phyloP scores from a whole-genome alignment of 164 flowering plant species.

The Vitis rotundifolia region DNA sequence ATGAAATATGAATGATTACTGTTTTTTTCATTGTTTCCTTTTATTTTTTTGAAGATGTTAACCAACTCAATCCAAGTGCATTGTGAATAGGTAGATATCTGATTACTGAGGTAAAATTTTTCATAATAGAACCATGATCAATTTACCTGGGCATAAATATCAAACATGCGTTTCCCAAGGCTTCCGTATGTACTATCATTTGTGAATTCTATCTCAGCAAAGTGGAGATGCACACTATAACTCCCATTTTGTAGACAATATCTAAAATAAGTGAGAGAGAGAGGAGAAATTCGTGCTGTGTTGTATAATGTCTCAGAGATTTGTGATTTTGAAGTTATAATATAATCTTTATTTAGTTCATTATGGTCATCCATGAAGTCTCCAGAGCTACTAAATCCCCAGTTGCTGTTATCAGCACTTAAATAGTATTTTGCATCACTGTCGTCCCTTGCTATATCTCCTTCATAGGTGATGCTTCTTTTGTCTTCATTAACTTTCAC shows the following conservation, averaged over 20 bases:
- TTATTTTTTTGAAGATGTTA: not conserved
- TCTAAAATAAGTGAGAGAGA: constrained; percentile 58
- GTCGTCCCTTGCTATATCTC: constrained; percentile 46
- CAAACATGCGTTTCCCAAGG: constrained; percentile 71
- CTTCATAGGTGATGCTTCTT: constrained; percentile 35
- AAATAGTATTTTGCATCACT: constrained; percentile 46
- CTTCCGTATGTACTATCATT: constrained; percentile 48
- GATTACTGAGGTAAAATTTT: too few relatives aligned
- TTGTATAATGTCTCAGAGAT: constrained; percentile 41
- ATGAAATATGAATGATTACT: too few relatives aligned
- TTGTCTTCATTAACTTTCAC: constrained; percentile 21
- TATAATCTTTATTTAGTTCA: constrained; percentile 33
- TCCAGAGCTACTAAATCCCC: constrained; percentile 85
- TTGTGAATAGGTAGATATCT: not conserved
- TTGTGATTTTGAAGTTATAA: constrained; percentile 22
- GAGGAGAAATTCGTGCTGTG: constrained; percentile 65
- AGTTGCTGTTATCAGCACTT: constrained; percentile 19
- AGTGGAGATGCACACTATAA: constrained; percentile 62
- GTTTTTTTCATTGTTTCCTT: too few relatives aligned
- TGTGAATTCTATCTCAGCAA: constrained; percentile 70
- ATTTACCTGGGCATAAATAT: constrained; percentile 66
- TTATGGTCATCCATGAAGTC: constrained; percentile 64
- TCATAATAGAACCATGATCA: too few relatives aligned
- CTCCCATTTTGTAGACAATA: constrained; percentile 56
- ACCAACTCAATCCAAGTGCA: too few relatives aligned